phyloP scores from a whole-genome alignment of 352 stramenopile genomes.

The Globisporangium recalcitrans region DNA sequence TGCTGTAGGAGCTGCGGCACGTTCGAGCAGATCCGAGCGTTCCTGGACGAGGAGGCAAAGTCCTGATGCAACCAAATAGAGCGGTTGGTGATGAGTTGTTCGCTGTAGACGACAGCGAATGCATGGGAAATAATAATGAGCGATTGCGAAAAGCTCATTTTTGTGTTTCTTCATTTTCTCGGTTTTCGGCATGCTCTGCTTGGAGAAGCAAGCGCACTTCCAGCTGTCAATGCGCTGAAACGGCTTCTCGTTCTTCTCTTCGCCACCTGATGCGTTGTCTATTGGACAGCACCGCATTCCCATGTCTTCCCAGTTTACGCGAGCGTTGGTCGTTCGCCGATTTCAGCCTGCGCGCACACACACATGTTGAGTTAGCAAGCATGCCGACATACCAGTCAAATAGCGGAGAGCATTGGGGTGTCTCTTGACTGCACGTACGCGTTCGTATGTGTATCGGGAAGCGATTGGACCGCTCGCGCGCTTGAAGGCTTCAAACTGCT shows the following conservation, averaged over 20 bases:
- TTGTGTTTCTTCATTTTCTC: slow-evolving; percentile 7
- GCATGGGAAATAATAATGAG: neutral
- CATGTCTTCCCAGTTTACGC: slow-evolving; percentile 20
- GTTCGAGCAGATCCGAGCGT: slow-evolving; percentile 41
- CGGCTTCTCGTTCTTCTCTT: neutral
- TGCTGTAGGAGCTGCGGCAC: slow-evolving; percentile 46
- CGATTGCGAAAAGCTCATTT: slow-evolving; percentile 1
- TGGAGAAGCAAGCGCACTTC: neutral
- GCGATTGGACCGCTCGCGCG: slow-evolving; percentile 40
- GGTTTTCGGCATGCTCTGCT: neutral
- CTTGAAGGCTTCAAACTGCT: slow-evolving; percentile 37
- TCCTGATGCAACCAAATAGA: too few species aligned
- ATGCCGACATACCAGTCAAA: neutral
- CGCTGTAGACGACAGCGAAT: neutral
- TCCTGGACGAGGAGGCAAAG: slow-evolving; percentile 17
- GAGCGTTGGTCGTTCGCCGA: slow-evolving; percentile 59
- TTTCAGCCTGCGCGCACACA: slow-evolving; percentile 31
- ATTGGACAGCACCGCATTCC: neutral
- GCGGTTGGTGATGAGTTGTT: neutral
- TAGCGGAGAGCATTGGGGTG: too few species aligned
- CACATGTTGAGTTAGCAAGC: neutral
- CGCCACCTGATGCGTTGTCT: neutral
- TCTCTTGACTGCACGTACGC: slow-evolving; percentile 23
- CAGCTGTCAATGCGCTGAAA: slow-evolving; percentile 1
- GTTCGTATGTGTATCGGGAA: slow-evolving; percentile 46